These are phyloP conservation scores for Blastobotrys arbuscula DNA, from an alignment of 1,139 yeast genomes.

Conservation along the genomic window DNA sequence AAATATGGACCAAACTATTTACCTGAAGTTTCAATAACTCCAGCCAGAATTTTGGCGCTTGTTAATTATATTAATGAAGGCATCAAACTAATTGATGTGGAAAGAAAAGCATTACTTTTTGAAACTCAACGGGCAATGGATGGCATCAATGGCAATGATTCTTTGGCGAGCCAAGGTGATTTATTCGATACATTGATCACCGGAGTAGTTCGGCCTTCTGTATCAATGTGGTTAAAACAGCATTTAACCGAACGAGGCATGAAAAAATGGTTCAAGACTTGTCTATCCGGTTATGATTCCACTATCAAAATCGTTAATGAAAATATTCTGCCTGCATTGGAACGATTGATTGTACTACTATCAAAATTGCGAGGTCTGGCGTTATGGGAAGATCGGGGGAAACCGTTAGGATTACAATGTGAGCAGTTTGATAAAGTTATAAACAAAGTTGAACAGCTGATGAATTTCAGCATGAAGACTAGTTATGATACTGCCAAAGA, in stretches of 20 bases:
- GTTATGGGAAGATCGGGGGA: constrained; percentile 36
- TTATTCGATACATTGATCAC: constrained; percentile 53
- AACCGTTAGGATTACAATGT: constrained; percentile 34
- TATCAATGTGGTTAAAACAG: constrained; percentile 46
- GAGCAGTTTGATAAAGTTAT: constrained; percentile 29
- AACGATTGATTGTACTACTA: constrained; percentile 49
- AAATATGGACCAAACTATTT: constrained; percentile 26
- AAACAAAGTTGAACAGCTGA: constrained; percentile 31
- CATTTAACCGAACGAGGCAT: constrained; percentile 64
- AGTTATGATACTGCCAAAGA: constrained; percentile 50
- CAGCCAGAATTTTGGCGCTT: constrained; percentile 32
- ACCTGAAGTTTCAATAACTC: constrained; percentile 30
- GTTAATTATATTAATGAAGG: constrained; percentile 42
- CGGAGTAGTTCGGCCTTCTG: constrained; percentile 47
- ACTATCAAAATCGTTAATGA: constrained; percentile 44
- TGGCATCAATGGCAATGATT: constrained; percentile 6
- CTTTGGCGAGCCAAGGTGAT: constrained; percentile 7
- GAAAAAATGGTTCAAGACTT: constrained; percentile 51
- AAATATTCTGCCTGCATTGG: constrained; percentile 52
- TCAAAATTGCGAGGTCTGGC: constrained; percentile 45
- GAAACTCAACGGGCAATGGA: constrained; percentile 10
- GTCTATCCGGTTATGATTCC: constrained; percentile 46
- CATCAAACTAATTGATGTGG: constrained; percentile 40
- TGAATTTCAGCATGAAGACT: constrained; percentile 39
- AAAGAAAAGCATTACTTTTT: constrained; percentile 5